These are phyloP conservation scores for Tuber microsphaerosporum DNA, from an alignment of 495 filamentous ascomycete genomes.

Conservation along the genomic window DNA sequence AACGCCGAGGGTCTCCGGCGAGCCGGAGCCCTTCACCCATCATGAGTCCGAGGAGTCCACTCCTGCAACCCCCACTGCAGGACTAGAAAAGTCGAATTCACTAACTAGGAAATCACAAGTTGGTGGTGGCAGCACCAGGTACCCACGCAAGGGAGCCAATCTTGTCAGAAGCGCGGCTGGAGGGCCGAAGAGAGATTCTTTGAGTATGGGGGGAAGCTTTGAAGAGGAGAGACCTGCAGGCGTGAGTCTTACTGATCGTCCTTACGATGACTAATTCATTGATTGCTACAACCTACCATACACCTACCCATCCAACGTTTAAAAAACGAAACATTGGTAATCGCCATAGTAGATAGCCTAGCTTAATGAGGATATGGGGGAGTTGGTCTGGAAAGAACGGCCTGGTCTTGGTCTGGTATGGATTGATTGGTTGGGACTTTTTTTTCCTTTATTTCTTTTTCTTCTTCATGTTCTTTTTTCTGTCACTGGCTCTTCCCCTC, in stretches of 20 bases:
- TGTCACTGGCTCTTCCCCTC: background rate
- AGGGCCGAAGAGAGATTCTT: conserved; percentile 42
- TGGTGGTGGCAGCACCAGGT: conserved; percentile 42
- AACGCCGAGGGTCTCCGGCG: conserved; percentile 31
- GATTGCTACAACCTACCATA: background rate
- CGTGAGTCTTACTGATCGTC: conserved; percentile 72
- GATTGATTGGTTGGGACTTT: background rate
- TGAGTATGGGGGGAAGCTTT: conserved; percentile 40
- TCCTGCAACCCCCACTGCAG: conserved; percentile 13
- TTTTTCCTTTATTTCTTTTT: background rate
- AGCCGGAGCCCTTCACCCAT: conserved; percentile 36
- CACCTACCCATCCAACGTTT: background rate
- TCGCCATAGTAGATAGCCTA: background rate
- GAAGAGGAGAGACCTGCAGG: conserved; percentile 47
- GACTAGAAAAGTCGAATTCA: conserved; percentile 43
- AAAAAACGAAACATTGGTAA: conserved; percentile 1
- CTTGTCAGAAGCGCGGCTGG: conserved; percentile 41
- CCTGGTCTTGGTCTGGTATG: background rate
- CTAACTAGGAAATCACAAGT: conserved; percentile 42
- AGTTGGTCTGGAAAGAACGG: background rate
- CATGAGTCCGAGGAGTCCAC: conserved; percentile 24
- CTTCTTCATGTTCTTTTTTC: background rate
- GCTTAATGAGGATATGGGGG: background rate
- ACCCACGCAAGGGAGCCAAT: conserved; percentile 29
- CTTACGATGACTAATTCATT: conserved; percentile 66